Conservation (phyloP, 805 yeast species). For the Candida michaelii region DNA sequence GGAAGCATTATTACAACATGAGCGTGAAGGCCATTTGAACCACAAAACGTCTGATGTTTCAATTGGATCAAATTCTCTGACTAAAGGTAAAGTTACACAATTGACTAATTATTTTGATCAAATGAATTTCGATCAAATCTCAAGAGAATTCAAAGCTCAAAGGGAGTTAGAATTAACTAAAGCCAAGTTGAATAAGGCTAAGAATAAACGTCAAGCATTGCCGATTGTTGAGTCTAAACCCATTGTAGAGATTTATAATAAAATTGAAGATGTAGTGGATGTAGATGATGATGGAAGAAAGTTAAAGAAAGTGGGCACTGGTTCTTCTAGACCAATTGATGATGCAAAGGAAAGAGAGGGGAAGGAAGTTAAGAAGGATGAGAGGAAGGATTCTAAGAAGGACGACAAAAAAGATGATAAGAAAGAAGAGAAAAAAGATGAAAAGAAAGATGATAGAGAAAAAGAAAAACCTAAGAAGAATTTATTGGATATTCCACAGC, state of each 20-base stretch:
- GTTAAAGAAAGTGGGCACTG: constrained; percentile 10
- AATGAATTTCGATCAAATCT: constrained; percentile 75
- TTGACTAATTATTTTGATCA: constrained; percentile 68
- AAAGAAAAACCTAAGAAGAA: constrained; percentile 10
- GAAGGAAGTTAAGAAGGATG: constrained; percentile 4
- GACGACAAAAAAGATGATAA: constrained; percentile 1
- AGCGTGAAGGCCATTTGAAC: constrained; percentile 8
- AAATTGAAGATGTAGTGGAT: constrained; percentile 84
- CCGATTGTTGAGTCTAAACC: constrained; percentile 80
- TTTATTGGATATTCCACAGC: constrained; percentile 29
- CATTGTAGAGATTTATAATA: constrained; percentile 84
- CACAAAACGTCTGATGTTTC: constrained; percentile 19
- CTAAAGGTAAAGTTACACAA: constrained; percentile 50
- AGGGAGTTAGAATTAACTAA: constrained; percentile 71
- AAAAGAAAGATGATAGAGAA: not conserved
- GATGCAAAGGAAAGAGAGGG: not conserved
- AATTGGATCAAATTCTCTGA: constrained; percentile 8
- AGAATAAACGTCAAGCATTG: constrained; percentile 63
- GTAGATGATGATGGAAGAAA: constrained; percentile 22
- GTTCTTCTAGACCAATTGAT: no score
- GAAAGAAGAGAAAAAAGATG: constrained; percentile 1
- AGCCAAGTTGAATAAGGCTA: constrained; percentile 27
- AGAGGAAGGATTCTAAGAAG: not conserved
- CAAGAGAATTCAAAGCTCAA: constrained; percentile 83
- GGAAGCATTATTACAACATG: constrained; percentile 24